phyloP scores from a whole-genome alignment of 139 green algal genomes.

The Picochlorum sp. region DNA sequence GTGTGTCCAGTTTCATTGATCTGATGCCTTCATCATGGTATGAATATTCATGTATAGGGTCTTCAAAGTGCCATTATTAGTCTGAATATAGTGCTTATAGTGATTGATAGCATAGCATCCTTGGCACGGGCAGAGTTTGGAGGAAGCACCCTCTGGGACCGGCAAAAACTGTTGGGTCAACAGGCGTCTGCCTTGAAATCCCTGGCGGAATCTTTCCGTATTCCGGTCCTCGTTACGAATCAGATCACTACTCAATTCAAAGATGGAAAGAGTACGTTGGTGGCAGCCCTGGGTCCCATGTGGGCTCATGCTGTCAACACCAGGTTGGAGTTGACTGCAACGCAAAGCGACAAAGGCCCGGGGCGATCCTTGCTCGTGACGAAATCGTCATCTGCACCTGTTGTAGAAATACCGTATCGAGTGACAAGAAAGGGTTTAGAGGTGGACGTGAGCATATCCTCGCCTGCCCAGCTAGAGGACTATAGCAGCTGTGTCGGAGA shows the following conservation, averaged over 20 bases:
- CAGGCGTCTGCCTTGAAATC: slow-evolving; percentile 62
- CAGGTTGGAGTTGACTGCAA: slow-evolving; percentile 63
- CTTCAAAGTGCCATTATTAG: slow-evolving; percentile 45
- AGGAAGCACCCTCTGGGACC: slow-evolving; percentile 9
- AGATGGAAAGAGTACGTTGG: slow-evolving; percentile 28
- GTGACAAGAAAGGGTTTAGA: slow-evolving; percentile 23
- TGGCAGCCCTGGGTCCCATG: slow-evolving; percentile 78
- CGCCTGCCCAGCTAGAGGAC: no score
- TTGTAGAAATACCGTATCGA: slow-evolving; percentile 20
- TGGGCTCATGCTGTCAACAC: slow-evolving; percentile 92
- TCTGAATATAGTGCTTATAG: slow-evolving; percentile 46
- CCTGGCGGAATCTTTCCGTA: slow-evolving; percentile 60
- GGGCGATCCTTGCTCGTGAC: slow-evolving; percentile 16
- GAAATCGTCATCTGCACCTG: slow-evolving; percentile 32
- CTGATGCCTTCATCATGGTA: no score
- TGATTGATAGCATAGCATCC: slow-evolving; percentile 75
- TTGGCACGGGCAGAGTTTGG: slow-evolving; percentile 43
- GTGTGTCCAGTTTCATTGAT: no score
- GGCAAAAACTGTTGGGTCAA: slow-evolving; percentile 34
- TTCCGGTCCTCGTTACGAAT: slow-evolving; percentile 72
- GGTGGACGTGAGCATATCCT: no score
- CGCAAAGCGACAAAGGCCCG: slow-evolving; percentile 13
- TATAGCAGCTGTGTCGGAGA: no score
- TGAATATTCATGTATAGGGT: neutral
- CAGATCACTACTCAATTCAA: slow-evolving; percentile 47